Base-by-base conservation (phyloP, 2,329 filamentous ascomycete species). In the Eurotiales sp. region DNA sequence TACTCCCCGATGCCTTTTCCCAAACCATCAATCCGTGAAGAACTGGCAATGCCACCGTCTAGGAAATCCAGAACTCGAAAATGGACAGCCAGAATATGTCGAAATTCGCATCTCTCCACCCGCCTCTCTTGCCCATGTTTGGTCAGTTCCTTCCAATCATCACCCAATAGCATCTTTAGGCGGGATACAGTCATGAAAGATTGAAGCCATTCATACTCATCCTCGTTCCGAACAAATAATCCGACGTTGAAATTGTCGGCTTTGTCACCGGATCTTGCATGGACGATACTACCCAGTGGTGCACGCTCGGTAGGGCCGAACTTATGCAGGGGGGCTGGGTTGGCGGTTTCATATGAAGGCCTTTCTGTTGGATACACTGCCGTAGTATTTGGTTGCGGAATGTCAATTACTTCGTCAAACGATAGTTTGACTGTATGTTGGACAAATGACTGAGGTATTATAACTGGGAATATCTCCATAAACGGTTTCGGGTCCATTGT, bases 251-350 rank as follows among this genome's bases (percentile, higher is more conserved):
- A 64, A 44, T 72, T 64, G 15, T 59, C 55, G 0, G 64, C 66
- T 45, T 69, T 70, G 52, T 69, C 66, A 8, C 67, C 67, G 2
- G 64, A 67, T 8, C 67, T 62, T 8, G 65, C 67, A 36, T 67
- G 61, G 30, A 64, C 65, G 23, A 69, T 58, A 11, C 55, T 62
- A 14, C 67, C 67, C 15, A 70, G 55, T 2, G 66, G 66, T 2
- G 49, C 58, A 12, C 52, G 57, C 17, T 56, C 53, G 2, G 62
- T 66, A n/a, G 58, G 57, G 1, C 66, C 66, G 48, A 67, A 68
- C 15, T 50, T 45, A 2, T 43, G 21, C 12, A 59, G 32, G 12
- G 27, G 15, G 1, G 50, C 50, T 2, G 57, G 56, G 22, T 39
- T n/a, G 5, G 5, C 8, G 8, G 59, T 56, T n/a, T 59, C 57